Percentiles rank a stretch among this genome's conserved stretches.
Conservation (phyloP, 768 basidiomycete genomes). For the Suillus subluteus region DNA sequence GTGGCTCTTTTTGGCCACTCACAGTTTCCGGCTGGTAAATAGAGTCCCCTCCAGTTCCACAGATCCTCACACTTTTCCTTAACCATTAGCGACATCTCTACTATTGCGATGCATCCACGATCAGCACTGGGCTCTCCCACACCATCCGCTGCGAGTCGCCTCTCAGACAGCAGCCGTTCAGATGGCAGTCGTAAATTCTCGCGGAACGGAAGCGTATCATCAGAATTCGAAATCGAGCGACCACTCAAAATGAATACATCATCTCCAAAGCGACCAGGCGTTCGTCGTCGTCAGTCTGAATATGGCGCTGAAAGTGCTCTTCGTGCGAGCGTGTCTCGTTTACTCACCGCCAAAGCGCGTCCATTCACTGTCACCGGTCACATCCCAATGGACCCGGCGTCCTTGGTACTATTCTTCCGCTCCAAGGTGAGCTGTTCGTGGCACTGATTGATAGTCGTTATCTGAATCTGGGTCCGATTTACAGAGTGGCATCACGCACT, state of each 20-base stretch:
- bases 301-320: conserved; percentile 57
- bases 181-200: conserved; percentile 37
- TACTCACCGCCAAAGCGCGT: conserved; percentile 61
- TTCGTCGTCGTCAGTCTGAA: conserved; percentile 41
- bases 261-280: conserved; percentile 35
- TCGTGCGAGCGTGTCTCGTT: conserved; percentile 54
- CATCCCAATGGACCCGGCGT: conserved; percentile 70
- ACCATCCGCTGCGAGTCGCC: conserved; percentile 39
- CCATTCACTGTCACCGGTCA: conserved; percentile 70
- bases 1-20: conserved; percentile 38
- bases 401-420: conserved; percentile 76
- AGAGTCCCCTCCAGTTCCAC: conserved; percentile 20
- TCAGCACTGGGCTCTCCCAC: conserved; percentile 38
- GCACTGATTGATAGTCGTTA: conserved; percentile 1
- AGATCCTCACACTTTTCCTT: conserved; percentile 17
- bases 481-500: conserved; percentile 78
- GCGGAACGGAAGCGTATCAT: conserved; percentile 45
- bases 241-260: conserved; percentile 38
- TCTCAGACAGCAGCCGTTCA: conserved; percentile 43
- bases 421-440: conserved; percentile 58
- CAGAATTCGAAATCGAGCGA: conserved; percentile 73
- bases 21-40: conserved; percentile 33
- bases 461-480: conserved; percentile 15
- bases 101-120: conserved; percentile 29
- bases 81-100: conserved; percentile 13